Base-by-base conservation (phyloP, 495 filamentous ascomycete genomes). In the Aspergillus sclerotiicarbonarius region DNA sequence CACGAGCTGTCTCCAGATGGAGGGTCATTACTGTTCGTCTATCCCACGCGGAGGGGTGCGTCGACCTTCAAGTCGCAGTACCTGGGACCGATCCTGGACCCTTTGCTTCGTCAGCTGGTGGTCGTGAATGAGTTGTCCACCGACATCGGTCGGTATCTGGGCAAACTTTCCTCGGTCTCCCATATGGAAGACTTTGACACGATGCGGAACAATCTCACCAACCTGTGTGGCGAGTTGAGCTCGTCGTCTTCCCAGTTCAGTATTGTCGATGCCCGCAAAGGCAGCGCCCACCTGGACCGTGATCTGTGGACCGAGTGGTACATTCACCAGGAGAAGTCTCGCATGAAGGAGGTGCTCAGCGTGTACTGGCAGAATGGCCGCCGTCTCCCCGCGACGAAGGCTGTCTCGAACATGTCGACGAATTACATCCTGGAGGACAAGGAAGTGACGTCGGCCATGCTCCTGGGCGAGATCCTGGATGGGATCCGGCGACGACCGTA, bases 291-390 rank as follows among this genome's bases (percentile, higher is more conserved):
- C 8, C 71, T 88, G 6, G 80, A 83, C 50, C 80, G 86, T 21
- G 71, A 76, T 8, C 76, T 80, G 7, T 90, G 87, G 87, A 73
- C 72, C 16, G 83, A 89, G 48, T 90, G 87, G 87, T 90, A 81
- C 75, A 81, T 83, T 32, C 83, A 87, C 57, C 87, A 90, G 61
- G 87, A 90, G 63, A 83, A 82, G 56, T 68, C 77, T n/a, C 80
- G 87, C 21, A 82, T 90, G 58, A 79, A 85, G 54, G 79, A 82
- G 30, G 72, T 82, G 0, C 80, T 90, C 33, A 79, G 76, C 13
- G 69, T 77, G 35, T 85, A 87, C 59, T 85, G 82, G 66, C 74
- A 81, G 51, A 82, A 80, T 33, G 74, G 77, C 30, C 73, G 74
- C 20, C 76, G 74, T 16, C 66, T 77, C 9, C 74, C 77, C 10